Base-by-base conservation (phyloP, 1,284 basidiomycete genomes). In the Leccinum olivaceoglutinosum region DNA sequence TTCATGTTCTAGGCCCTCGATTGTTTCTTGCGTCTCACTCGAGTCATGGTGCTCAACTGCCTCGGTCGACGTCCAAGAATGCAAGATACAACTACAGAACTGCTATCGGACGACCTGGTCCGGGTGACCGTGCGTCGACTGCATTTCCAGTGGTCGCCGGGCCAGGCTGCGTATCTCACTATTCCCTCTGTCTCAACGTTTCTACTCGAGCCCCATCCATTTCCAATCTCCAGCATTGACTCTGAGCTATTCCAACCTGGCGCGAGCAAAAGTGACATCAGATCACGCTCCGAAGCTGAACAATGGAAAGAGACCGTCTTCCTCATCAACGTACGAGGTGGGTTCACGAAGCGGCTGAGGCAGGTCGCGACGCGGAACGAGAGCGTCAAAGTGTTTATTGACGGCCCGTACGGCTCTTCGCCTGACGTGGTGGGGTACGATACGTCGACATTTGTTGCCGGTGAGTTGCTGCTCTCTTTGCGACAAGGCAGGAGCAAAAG, bases 1-100 rank as follows among this genome's bases (percentile, higher is more conserved):
- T 80, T 88, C 73, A 74, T 87, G 67, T 71, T 89, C 44, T 91
- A 88, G 88, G 86, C 77, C 0, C 71, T 88, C 57, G 89, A 90
- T 71, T 82, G 88, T 32, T 62, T 82, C 46, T 67, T 87, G 62
- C 83, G 87, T 12, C 25, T 80, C 16, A 64, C 78, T 10, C 82
- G 86, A 16, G 71, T 88, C 6, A 65, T 84, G 57, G 65, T 80
- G 41, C 79, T 80, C 75, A 89, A 89, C 74, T 65, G 74, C 59
- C 58, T 69, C 61, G 6, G 64, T 60, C 63, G 61, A 2, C 65
- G 66, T 16, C 61, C 66, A 0, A 57, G 21, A 9, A 58, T 66
- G 21, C 69, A 73, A 62, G 71, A 73, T 25, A 73, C 74, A 6
- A 44, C 64, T 6, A 67, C 63, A 0, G 73, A 73, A 58, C 46